These are phyloP conservation scores for Mesembryanthemum crystallinum DNA, from an alignment of 148 eudicot genomes.

Conservation along the genomic window DNA sequence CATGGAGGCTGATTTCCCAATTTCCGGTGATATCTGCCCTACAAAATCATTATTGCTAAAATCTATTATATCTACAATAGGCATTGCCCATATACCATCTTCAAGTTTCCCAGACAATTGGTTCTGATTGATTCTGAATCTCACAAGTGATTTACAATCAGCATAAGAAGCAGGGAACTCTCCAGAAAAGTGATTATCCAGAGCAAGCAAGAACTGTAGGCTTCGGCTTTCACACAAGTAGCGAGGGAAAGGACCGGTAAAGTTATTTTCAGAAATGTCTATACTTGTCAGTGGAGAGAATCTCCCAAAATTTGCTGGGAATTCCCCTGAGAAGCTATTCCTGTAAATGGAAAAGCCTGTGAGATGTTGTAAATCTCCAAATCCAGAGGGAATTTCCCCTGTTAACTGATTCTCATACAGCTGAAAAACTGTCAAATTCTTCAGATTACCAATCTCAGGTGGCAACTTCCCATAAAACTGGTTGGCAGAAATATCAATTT, in stretches of 20 bases:
- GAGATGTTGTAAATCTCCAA: slow-evolving; percentile 65
- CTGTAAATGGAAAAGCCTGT: slow-evolving; percentile 54
- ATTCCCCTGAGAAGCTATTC: slow-evolving; percentile 64
- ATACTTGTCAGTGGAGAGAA: slow-evolving; percentile 56
- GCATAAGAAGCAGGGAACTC: slow-evolving; percentile 64
- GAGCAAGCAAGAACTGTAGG: slow-evolving; percentile 59
- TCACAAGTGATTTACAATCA: slow-evolving; percentile 52
- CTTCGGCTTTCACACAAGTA: slow-evolving; percentile 57
- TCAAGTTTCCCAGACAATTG: slow-evolving; percentile 61
- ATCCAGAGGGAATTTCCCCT: slow-evolving; percentile 73
- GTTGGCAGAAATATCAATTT: slow-evolving; percentile 75
- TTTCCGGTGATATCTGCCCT: slow-evolving; percentile 49
- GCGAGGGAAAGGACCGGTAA: slow-evolving; percentile 71
- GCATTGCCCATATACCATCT: slow-evolving; percentile 71
- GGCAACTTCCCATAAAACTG: slow-evolving; percentile 75
- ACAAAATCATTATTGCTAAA: slow-evolving; percentile 60
- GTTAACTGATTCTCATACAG: slow-evolving; percentile 55
- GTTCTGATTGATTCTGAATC: slow-evolving; percentile 73
- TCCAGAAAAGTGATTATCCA: slow-evolving; percentile 75
- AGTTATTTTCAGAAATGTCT: slow-evolving; percentile 84
- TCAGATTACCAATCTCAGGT: slow-evolving; percentile 55
- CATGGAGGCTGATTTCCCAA: slow-evolving; percentile 48
- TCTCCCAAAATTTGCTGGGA: slow-evolving; percentile 70
- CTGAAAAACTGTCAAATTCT: slow-evolving; percentile 70
- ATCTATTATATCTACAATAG: slow-evolving; percentile 60